These are phyloP conservation scores for Silybum marianum DNA, from an alignment of 129 eudicot genomes.

Conservation along the genomic window DNA sequence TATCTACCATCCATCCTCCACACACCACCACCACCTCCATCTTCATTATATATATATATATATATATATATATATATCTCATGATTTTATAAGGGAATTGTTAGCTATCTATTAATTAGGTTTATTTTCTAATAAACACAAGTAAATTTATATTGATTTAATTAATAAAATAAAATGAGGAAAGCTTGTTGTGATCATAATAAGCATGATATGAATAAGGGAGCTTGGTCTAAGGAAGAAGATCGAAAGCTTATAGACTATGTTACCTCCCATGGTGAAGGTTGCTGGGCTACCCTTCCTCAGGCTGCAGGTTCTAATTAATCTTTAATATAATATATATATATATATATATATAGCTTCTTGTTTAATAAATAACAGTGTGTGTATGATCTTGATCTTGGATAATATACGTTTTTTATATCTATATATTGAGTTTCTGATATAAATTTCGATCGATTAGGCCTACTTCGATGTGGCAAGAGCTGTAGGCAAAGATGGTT, in stretches of 20 bases:
- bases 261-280: constrained; percentile 42
- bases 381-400: background rate
- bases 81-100: background rate
- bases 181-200: constrained; percentile 25
- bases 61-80: background rate
- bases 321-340: background rate
- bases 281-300: constrained; percentile 41
- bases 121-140: background rate
- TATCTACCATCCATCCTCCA: constrained; percentile 5
- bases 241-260: constrained; percentile 41
- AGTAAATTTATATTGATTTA: background rate
- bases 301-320: constrained; percentile 40
- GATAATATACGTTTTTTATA: background rate
- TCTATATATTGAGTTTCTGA: background rate
- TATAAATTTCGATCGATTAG: constrained; percentile 18
- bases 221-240: constrained; percentile 54
- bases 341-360: background rate
- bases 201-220: constrained; percentile 23
- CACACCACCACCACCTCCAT: background rate
- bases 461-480: constrained; percentile 36
- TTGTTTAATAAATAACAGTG: background rate
- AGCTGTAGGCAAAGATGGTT: constrained; percentile 48
- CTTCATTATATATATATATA: too few relatives aligned
- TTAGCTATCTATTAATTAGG: background rate
- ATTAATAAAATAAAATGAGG: constrained; percentile 27